A percentile compares a stretch with the other conserved stretches of the same genome.
Conservation (phyloP, 306 rosid species). For the Sicyos edulis region DNA sequence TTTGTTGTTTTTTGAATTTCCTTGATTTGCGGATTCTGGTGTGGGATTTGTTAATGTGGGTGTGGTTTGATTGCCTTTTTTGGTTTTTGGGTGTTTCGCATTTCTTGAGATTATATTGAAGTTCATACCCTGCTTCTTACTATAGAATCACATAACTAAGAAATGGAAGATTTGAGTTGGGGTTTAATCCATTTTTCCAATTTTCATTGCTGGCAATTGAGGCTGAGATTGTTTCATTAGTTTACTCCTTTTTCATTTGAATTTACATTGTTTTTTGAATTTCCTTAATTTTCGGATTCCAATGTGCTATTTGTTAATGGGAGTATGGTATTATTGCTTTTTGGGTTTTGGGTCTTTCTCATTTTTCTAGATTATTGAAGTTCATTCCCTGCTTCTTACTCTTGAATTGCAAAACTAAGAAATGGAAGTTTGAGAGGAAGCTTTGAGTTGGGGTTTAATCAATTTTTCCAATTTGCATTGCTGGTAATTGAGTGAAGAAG, state of each 20-base stretch:
- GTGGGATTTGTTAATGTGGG: not conserved
- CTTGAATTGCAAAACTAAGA: not conserved
- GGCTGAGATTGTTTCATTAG: not conserved
- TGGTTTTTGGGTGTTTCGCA: slow-evolving; percentile 2
- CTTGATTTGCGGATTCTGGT: not conserved
- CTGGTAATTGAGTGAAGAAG: not conserved
- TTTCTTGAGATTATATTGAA: not conserved
- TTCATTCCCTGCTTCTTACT: slow-evolving; percentile 1
- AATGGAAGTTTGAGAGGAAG: not conserved
- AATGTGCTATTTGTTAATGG: not conserved
- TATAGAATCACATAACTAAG: not conserved
- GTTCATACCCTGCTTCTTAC: not conserved
- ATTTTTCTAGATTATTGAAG: not conserved
- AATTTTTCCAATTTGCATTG: not conserved
- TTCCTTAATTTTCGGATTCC: slow-evolving; percentile 3
- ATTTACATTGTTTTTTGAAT: not conserved
- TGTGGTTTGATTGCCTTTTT: not conserved
- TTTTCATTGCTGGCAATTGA: not conserved
- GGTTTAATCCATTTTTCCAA: slow-evolving; percentile 2
- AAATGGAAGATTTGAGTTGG: not conserved
- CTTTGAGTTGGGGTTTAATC: not conserved
- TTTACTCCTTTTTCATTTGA: slow-evolving; percentile 11
- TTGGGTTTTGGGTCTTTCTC: slow-evolving; percentile 1
- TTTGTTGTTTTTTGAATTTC: slow-evolving; percentile 3
- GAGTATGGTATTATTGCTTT: not conserved